These are phyloP conservation scores for Blastobotrys terrestris DNA, from an alignment of 805 yeast species.

Conservation along the genomic window DNA sequence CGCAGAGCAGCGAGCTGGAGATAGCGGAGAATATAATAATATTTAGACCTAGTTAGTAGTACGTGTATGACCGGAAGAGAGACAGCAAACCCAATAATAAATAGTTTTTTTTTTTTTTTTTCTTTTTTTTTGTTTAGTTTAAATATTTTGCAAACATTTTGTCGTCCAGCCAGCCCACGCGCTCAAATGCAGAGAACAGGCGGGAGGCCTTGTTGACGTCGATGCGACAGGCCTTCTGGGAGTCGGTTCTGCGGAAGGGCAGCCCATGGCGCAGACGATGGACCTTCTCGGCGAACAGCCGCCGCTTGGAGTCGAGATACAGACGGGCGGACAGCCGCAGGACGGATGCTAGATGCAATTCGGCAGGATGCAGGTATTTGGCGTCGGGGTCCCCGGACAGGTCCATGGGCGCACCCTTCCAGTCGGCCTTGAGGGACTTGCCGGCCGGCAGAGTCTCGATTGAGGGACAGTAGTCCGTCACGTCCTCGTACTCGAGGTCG, in stretches of 20 bases:
- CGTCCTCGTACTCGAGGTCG: slow-evolving; percentile 30
- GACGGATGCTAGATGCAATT: slow-evolving; percentile 76
- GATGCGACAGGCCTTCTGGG: slow-evolving; percentile 94
- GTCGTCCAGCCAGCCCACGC: slow-evolving; percentile 88
- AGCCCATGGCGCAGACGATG: slow-evolving; percentile 59
- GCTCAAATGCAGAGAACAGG: slow-evolving; percentile 82
- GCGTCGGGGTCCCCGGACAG: slow-evolving; percentile 69
- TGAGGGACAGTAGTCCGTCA: slow-evolving; percentile 83
- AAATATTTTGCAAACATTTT: slow-evolving; percentile 50
- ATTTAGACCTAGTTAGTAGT: slow-evolving; percentile 1
- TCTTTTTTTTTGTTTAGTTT: slow-evolving; percentile 10
- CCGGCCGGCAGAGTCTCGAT: slow-evolving; percentile 55
- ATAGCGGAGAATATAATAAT: slow-evolving; percentile 6
- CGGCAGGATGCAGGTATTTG: slow-evolving; percentile 82
- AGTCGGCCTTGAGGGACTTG: slow-evolving; percentile 78
- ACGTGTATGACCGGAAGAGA: neutral
- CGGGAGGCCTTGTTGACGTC: slow-evolving; percentile 96
- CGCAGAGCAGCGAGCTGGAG: neutral
- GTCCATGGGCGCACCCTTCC: slow-evolving; percentile 99
- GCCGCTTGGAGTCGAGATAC: slow-evolving; percentile 68
- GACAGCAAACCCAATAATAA: slow-evolving; percentile 2
- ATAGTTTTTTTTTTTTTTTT: too few species aligned
- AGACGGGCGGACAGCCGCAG: slow-evolving; percentile 82
- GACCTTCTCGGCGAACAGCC: slow-evolving; percentile 86
- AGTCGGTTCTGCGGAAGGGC: slow-evolving; percentile 93